Conservation (phyloP, 495 filamentous ascomycete species). For the Trichoderma gamsii region DNA sequence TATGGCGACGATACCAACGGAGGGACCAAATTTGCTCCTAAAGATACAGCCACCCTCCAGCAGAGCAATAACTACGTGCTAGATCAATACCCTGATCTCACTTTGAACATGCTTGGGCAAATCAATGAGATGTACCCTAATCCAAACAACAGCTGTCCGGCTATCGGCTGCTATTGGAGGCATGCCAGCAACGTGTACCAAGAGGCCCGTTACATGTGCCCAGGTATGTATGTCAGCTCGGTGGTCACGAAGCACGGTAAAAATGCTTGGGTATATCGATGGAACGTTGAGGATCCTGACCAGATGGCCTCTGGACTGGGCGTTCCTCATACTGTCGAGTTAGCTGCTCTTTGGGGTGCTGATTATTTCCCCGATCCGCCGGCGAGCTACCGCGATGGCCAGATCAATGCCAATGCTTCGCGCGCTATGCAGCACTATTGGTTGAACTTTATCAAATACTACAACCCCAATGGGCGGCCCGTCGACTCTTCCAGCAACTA, state of each 20-base stretch:
- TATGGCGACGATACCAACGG: constrained; percentile 56
- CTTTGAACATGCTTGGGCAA: constrained; percentile 31
- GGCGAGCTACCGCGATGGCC: constrained; percentile 45
- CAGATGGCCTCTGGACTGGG: constrained; percentile 49
- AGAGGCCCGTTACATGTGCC: constrained; percentile 70
- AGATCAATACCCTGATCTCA: constrained; percentile 46
- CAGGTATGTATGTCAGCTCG: constrained; percentile 54
- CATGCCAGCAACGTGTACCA: constrained; percentile 51
- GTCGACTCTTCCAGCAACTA: constrained; percentile 28
- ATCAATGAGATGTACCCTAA: constrained; percentile 45
- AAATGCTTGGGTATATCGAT: constrained; percentile 52
- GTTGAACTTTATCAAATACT: constrained; percentile 59
- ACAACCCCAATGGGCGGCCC: constrained; percentile 56
- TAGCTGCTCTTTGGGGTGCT: constrained; percentile 54
- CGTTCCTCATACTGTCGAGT: constrained; percentile 56
- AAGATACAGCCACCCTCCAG: constrained; percentile 29
- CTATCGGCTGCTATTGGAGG: constrained; percentile 43
- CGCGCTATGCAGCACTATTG: constrained; percentile 61
- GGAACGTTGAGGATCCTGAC: constrained; percentile 51
- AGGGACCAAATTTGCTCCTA: constrained; percentile 51
- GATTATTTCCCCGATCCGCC: constrained; percentile 33
- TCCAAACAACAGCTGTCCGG: constrained; percentile 27
- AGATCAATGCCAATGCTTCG: constrained; percentile 45
- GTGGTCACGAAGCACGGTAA: constrained; percentile 46
- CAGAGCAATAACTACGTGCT: constrained; percentile 38